phyloP scores from a whole-genome alignment of 2,329 filamentous ascomycete species.

The Phoma sp. region DNA sequence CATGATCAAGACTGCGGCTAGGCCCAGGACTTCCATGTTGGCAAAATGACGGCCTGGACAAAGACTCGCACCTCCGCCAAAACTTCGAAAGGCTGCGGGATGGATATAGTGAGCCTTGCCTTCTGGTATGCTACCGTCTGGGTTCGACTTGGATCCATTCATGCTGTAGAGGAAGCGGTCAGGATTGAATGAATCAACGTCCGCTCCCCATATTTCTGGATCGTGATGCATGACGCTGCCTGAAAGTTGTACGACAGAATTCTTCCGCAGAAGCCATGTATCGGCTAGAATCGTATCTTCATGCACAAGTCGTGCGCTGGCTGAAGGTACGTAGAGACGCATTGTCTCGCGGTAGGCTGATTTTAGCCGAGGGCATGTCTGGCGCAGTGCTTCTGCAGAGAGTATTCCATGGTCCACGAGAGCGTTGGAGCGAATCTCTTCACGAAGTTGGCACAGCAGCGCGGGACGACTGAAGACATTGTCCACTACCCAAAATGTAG shows the following conservation, averaged over 20 bases:
- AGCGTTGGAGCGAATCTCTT: constrained; percentile 46
- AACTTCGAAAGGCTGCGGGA: constrained; percentile 39
- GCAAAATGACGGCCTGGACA: constrained; percentile 49
- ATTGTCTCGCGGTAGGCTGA: constrained; percentile 56
- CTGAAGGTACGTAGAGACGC: constrained; percentile 50
- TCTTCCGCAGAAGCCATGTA: constrained; percentile 54
- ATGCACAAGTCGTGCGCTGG: constrained; percentile 51
- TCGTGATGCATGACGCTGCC: constrained; percentile 54
- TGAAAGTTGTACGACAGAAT: constrained; percentile 54
- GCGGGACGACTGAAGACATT: constrained; percentile 52
- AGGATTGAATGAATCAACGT: constrained; percentile 52
- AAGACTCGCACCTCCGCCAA: constrained; percentile 42
- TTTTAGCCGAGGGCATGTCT: constrained; percentile 52
- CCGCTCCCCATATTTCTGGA: constrained; percentile 53
- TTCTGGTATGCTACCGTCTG: constrained; percentile 19
- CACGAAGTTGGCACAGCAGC: constrained; percentile 49
- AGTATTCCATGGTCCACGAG: constrained; percentile 34
- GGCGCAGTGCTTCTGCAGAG: constrained; percentile 49
- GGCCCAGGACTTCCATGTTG: constrained; percentile 38
- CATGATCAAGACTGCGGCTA: constrained; percentile 36
- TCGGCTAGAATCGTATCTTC: constrained; percentile 52
- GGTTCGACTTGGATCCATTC: constrained; percentile 25
- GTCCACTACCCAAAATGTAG: constrained; percentile 55
- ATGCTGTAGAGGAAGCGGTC: constrained; percentile 47
- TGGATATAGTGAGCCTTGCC: constrained; percentile 27